Percentiles rank a stretch among this genome's conserved stretches.
Conservation (phyloP, 2,329 filamentous ascomycete species). For the Phaeoacremonium minimum region DNA sequence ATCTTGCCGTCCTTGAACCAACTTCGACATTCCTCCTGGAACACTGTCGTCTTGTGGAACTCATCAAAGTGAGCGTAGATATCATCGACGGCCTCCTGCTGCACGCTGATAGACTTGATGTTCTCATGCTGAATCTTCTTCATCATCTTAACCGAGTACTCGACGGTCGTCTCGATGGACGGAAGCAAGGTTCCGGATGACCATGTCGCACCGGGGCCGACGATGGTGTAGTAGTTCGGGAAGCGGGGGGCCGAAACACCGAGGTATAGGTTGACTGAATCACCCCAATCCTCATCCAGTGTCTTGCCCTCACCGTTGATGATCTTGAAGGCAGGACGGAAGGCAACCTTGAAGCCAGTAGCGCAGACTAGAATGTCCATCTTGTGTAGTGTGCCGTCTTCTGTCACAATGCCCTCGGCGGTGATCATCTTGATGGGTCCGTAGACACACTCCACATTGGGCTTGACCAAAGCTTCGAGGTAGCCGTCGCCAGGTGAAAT, state of each 20-base stretch:
- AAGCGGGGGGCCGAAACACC: constrained; percentile 19
- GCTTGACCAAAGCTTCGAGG: neutral
- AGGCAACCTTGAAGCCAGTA: constrained; percentile 19
- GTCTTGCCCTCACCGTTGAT: constrained; percentile 30
- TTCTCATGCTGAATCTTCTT: no score
- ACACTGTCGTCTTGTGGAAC: no score
- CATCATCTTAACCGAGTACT: no score
- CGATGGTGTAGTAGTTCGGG: constrained; percentile 23
- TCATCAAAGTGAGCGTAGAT: no score
- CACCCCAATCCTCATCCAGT: constrained; percentile 22
- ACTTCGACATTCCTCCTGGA: no score
- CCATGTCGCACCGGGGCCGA: no score
- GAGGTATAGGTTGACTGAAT: constrained; percentile 22
- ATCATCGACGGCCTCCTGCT: no score
- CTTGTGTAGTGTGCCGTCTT: constrained; percentile 18
- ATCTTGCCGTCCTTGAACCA: no score
- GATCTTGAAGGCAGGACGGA: constrained; percentile 34
- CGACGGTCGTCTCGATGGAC: no score
- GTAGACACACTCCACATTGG: constrained; percentile 25
- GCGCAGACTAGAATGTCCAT: constrained; percentile 18
- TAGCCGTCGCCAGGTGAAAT: neutral
- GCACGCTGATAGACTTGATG: no score
- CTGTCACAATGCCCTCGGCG: constrained; percentile 18
- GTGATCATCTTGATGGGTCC: constrained; percentile 23
- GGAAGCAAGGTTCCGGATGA: no score